Evolutionary conservation across 1,284 basidiomycete species (phyloP), one percentile per base, ranked within the genome.

Genomic region (Tilletia indica): DNA sequence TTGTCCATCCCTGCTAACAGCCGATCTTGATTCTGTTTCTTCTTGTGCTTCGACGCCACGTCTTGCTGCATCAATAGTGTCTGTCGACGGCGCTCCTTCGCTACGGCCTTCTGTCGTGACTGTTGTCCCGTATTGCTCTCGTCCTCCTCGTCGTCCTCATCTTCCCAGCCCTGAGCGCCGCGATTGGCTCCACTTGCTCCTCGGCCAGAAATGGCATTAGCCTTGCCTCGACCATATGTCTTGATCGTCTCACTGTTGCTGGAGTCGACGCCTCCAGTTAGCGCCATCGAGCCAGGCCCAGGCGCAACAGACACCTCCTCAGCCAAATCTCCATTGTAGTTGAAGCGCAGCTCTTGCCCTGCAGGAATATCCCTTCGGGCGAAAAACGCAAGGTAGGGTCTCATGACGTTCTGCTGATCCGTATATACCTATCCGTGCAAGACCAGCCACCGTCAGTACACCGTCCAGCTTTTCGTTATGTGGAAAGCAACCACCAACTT

Each of bases 381-480:
- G 82, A 94, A 94, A 21, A 94, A 87, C 0, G 89, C 87, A 4
- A 94, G 85, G 4, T 86, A 76, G 0, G 89, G 89, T 78, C 89
- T 63, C 68, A 71, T 68, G 69, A 91, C 83, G 79, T 89, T 86
- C 63, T 88, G 85, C 74, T 90, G 89, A 73, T 91, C 89, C 75
- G 90, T 89, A 74, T 92, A 91, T 45, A 89, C 90, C 61, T 64
- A n/a, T 38, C 42, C 42, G 6, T 11, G 39, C 4, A 61, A 61
- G 11, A 8, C 8, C 31, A 36, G 19, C 16, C 8, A 38, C 16
- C 3, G 9, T 19, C 31, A 42, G 39, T 38, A 34, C 4, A 16
- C 36, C 16, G 19, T 12, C 6, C 39, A 38, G 34, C 14, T n/a
- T 16, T 31, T 31, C 19, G 19, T 54, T n/a, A 54, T 54, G 6